Evolutionary conservation across 768 basidiomycete genomes (phyloP), one percentile per base, ranked within the genome.

Genomic region (Phaeolepiota aurea): DNA sequence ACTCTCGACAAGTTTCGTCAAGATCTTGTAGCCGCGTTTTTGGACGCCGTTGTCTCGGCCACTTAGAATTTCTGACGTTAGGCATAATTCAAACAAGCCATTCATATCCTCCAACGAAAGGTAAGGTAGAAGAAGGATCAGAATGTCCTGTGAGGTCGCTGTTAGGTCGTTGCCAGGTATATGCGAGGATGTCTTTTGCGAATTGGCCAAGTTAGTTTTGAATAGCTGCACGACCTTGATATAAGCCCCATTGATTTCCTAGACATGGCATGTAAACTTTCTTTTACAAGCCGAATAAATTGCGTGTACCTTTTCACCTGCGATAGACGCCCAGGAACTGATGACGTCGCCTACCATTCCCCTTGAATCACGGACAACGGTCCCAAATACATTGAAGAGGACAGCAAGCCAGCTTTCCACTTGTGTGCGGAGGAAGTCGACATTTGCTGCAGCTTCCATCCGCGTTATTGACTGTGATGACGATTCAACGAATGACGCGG

Each of bases 311-410:
- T 76, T 57, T 42, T 82, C 72, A 15, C 75, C 77, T 22, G 91
- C 82, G 45, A 98, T 83, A 4, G 73, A 74, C 23, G 84, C 71
- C 89, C 93, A 99, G n/a, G 73, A 71, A 11, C 71, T 76, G 52
- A 98, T 87, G 32, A 89, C 89, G 40, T 92, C 90, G 14, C 92
- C 89, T 12, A 97, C 79, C 63, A 79, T 69, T 5, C 79, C 78
- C 38, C 86, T 69, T 21, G 62, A 69, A 46, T 96, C 91, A 37
- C 78, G 71, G n/a, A 74, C 76, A 21, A 87, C 78, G 44, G 76
- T 88, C 43, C 85, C 76, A 61, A 94, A 98, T n/a, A 99, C 83
- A 56, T 99, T 99, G 69, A 98, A 92, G 33, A 96, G 69, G 3
- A 98, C 91, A 1, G 90, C 82, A 22, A 98, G 76, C 85, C 96